Conservation (phyloP, 495 filamentous ascomycete species). For the Rhypophila decipiens region DNA sequence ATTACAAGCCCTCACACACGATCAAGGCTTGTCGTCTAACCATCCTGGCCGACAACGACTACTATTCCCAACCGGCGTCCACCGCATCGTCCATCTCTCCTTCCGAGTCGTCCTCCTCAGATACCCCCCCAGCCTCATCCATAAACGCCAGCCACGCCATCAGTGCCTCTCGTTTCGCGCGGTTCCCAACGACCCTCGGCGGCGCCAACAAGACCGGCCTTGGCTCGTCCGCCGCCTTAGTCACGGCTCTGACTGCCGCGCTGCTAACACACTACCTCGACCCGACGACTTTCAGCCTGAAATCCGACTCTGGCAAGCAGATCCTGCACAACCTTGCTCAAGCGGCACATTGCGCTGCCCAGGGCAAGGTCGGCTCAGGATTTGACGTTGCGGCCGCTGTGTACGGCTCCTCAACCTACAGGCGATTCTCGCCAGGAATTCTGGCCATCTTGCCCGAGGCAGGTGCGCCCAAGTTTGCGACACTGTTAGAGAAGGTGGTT, state of each 20-base stretch:
- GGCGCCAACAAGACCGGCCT: constrained; percentile 93
- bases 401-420: constrained; percentile 84
- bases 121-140: constrained; percentile 6
- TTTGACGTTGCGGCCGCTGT: constrained; percentile 95
- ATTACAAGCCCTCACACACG: constrained; percentile 43
- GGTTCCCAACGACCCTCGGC: constrained; percentile 68
- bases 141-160: constrained; percentile 11
- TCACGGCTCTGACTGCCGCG: constrained; percentile 81
- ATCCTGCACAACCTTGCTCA: constrained; percentile 88
- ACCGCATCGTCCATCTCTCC: constrained; percentile 12
- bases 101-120: constrained; percentile 10
- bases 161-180: constrained; percentile 52
- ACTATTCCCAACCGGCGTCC: constrained; percentile 69
- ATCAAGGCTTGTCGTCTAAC: constrained; percentile 69
- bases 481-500: constrained; percentile 57
- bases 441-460: constrained; percentile 59
- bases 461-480: constrained; percentile 57
- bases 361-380: constrained; percentile 92
- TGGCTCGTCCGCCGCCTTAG: constrained; percentile 89
- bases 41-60: constrained; percentile 90
- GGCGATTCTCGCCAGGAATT: constrained; percentile 78
- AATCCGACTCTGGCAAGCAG: constrained; percentile 22
- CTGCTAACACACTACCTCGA: constrained; percentile 77
- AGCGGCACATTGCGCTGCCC: constrained; percentile 88
- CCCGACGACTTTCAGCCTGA: constrained; percentile 45